phyloP scores from a whole-genome alignment of 2,329 filamentous ascomycete species.

The Claviceps pazoutovae region DNA sequence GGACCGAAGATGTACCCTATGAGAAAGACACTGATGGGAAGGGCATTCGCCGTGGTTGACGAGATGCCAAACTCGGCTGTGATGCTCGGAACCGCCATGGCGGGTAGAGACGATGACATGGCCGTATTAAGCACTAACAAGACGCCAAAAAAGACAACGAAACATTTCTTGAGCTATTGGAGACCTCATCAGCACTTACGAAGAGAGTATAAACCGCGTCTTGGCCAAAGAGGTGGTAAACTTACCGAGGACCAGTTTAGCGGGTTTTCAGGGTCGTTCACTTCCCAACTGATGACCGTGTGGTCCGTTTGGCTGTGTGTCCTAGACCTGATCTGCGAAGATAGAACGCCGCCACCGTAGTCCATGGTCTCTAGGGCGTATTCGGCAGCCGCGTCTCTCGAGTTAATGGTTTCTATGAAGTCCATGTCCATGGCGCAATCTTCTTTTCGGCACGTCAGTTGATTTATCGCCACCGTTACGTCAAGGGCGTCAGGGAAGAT shows the following conservation, averaged over 20 bases:
- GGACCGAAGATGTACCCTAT: slow-evolving; percentile 50
- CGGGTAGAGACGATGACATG: slow-evolving; percentile 49
- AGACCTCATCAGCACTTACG: background rate
- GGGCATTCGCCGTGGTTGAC: slow-evolving; percentile 27
- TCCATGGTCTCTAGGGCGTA: slow-evolving; percentile 29
- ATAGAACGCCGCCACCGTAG: slow-evolving; percentile 13
- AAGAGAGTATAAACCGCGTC: background rate
- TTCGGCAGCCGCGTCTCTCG: slow-evolving; percentile 22
- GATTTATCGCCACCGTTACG: background rate
- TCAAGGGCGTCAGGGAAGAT: background rate
- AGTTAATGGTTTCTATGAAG: slow-evolving; percentile 7
- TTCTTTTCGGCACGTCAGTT: slow-evolving; percentile 12
- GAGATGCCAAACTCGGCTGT: slow-evolving; percentile 41
- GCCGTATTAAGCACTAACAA: slow-evolving; percentile 53
- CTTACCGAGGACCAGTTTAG: slow-evolving; percentile 35
- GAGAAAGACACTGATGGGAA: slow-evolving; percentile 51
- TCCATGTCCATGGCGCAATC: slow-evolving; percentile 13
- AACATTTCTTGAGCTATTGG: slow-evolving; percentile 35
- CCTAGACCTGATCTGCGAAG: slow-evolving; percentile 17
- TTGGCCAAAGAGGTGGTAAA: background rate
- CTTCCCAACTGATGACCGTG: slow-evolving; percentile 30
- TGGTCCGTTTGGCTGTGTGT: slow-evolving; percentile 20
- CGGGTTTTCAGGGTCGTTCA: slow-evolving; percentile 36
- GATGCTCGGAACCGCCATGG: slow-evolving; percentile 47
- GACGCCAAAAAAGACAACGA: slow-evolving; percentile 41